phyloP scores from a whole-genome alignment of 2,329 filamentous ascomycete species.

The Sordariomycetes sp. region DNA sequence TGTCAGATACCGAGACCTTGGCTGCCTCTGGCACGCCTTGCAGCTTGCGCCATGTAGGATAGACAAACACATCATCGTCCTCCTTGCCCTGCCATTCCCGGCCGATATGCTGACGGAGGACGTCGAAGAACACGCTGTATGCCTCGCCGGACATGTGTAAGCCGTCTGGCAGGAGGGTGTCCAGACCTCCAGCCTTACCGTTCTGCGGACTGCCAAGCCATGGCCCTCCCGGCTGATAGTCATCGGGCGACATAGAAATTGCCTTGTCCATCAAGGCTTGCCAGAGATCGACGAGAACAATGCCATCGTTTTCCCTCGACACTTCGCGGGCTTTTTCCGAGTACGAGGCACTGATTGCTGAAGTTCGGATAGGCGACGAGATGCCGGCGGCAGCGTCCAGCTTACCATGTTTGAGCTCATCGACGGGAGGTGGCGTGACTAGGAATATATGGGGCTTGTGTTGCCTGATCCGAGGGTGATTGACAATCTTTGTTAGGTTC shows the following conservation, averaged over 20 bases:
- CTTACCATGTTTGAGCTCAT: constrained; percentile 57
- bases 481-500: constrained; percentile 65
- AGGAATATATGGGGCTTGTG: constrained; percentile 69
- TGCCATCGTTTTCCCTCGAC: constrained; percentile 53
- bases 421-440: constrained; percentile 73
- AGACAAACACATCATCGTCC: constrained; percentile 28
- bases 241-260: constrained; percentile 45
- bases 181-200: constrained; percentile 40
- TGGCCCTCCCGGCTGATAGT: constrained; percentile 39
- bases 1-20: too few species aligned
- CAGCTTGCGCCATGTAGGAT: constrained; percentile 36
- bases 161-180: constrained; percentile 45
- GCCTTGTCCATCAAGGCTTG: constrained; percentile 65
- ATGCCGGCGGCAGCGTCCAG: constrained; percentile 39
- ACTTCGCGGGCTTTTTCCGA: constrained; percentile 53
- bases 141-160: constrained; percentile 46
- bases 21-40: background rate
- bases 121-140: constrained; percentile 42
- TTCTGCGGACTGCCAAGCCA: constrained; percentile 40
- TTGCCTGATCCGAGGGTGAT: constrained; percentile 57
- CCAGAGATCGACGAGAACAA: constrained; percentile 74
- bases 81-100: constrained; percentile 27
- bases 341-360: constrained; percentile 44
- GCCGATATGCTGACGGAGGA: constrained; percentile 37
- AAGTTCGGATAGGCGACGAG: constrained; percentile 30